Base-by-base conservation (phyloP, 2,329 filamentous ascomycete genomes). In the Pseudocercospora fijiensis region DNA sequence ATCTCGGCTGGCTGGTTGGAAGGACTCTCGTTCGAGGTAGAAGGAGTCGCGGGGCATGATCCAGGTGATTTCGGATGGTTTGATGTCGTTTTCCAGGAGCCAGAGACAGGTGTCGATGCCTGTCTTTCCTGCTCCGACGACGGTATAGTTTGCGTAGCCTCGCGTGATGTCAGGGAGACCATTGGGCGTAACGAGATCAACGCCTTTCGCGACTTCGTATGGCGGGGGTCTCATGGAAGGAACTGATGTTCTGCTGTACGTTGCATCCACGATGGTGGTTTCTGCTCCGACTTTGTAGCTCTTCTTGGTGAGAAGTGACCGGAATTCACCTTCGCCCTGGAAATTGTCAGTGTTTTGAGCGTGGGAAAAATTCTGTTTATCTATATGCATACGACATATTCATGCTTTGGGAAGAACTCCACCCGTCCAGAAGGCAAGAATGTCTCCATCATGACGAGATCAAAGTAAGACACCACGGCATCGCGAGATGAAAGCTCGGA, bases 41-140 rank as follows among this genome's bases (percentile, higher is more conserved):
- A 61, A 69, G 0, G 64, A 57, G 16, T 70, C 67, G 10, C 68
- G 63, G 24, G 68, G 68, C 65, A 70, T 66, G 30, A 70, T 68
- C 68, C 67, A 70, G n/a, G 58, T 64, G 18, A 69, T 67, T n/a
- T 49, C 27, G 20, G 28, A 24, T 1, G 63, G 59, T 10, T 56
- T 10, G n/a, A 69, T 52, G 4, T 64, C 65, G 3, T 62, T 52
- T 10, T 51, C 57, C 11, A 70, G 59, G 3, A 70, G 52, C 68
- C 65, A 70, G 0, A 69, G 37, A 20, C 63, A 66, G 11, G 67
- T 57, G 45, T 69, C 68, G 37, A 70, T 69, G 2, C 65, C 68
- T 1, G 65, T 70, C 56, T 70, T 70, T 20, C 67, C 65, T 0
- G 65, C 65, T 11, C 68, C 67, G 13, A 70, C 62, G 8, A 69